Percentiles rank a stretch among this genome's conserved stretches.
Conservation (phyloP, 2,329 filamentous ascomycete genomes). For the Nemania abortiva region DNA sequence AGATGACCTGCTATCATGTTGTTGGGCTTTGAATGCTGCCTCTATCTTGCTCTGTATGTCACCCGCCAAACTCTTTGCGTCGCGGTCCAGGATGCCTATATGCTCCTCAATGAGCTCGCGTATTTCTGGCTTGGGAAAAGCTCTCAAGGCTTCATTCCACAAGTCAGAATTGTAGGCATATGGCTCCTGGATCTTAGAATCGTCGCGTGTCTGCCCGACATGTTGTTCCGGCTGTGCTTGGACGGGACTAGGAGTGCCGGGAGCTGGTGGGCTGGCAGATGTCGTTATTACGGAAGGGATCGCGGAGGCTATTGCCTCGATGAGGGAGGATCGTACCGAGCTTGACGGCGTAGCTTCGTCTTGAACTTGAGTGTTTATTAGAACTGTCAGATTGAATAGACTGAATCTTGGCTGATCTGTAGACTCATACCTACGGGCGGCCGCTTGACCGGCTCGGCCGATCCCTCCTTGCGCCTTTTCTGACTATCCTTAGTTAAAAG, state of each 20-base stretch:
- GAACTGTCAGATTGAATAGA: background rate
- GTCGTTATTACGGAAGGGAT: background rate
- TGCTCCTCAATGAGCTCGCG: background rate
- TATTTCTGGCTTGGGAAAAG: background rate
- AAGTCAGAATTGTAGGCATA: constrained; percentile 13
- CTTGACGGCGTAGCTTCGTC: background rate
- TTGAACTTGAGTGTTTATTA: background rate
- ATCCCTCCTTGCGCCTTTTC: background rate
- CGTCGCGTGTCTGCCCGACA: background rate
- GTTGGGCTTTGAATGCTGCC: background rate
- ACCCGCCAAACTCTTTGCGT: constrained; percentile 5
- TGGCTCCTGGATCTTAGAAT: background rate
- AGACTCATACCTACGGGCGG: background rate
- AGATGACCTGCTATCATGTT: background rate
- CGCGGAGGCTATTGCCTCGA: background rate
- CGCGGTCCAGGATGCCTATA: background rate
- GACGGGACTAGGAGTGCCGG: background rate
- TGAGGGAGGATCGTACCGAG: background rate
- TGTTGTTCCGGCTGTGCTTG: background rate
- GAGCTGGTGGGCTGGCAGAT: background rate
- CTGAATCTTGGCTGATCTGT: background rate
- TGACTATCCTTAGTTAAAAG: background rate
- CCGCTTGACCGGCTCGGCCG: background rate
- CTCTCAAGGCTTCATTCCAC: constrained; percentile 14
- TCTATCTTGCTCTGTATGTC: background rate